Evolutionary conservation across 768 basidiomycete species (phyloP), one percentile per base, ranked within the genome.

Genomic region (Mycena latifolia): DNA sequence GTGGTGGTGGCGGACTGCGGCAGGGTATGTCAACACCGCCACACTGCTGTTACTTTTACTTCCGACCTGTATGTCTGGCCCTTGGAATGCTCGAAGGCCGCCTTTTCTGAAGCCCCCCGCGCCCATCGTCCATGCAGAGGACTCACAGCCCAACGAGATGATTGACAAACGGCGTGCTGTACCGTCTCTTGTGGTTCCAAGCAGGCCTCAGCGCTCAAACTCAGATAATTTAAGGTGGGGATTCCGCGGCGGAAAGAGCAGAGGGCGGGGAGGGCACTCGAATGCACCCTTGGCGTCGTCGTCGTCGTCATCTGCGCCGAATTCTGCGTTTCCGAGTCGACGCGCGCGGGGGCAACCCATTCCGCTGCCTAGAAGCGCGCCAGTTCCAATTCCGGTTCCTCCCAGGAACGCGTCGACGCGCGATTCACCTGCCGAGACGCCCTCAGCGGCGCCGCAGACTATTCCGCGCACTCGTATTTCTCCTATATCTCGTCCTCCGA

Each of bases 111-210:
- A 43, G n/a, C 18, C 41, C 7, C 6, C 41, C 7, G 41, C 41
- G 5, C 41, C 41, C 18, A 43, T 43, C n/a, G 41, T 22, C 41
- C 62, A 66, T 28, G 70, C 69, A 3, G 69, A 71, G n/a, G 70
- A 71, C 25, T 69, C 65, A 9, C 70, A 71, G 43, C 70, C 70
- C 5, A 71, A 71, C 39, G 70, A 71, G 63, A 24, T 54, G 24
- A 69, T 71, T 24, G 56, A 63, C 61, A 67, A 66, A 22, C 61
- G 65, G 6, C 41, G 55, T 28, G 51, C 54, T 29, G 24, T 39
- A 18, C 55, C 64, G 22, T 17, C 67, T 22, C 22, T 69, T 31
- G 43, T 62, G 5, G 55, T 67, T 27, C 55, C 55, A 5, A 61
- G 48, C 58, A 52, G 27, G 25, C 27, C 28, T 24, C 50, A 43